phyloP scores from a whole-genome alignment of 768 basidiomycete genomes.

The Galerina sulciceps region DNA sequence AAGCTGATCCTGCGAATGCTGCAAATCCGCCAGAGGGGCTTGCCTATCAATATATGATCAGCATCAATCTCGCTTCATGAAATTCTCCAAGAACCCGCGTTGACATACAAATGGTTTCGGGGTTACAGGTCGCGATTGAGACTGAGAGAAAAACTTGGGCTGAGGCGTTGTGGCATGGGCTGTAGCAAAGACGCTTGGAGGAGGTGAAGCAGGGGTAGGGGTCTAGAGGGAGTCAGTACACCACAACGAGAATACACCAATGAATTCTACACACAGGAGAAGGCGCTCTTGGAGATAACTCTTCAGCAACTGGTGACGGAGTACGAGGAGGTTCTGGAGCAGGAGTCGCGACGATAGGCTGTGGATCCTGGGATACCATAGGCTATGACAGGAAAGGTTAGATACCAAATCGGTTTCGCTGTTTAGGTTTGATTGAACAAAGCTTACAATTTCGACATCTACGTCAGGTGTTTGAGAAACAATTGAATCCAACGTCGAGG shows the following conservation, averaged over 20 bases:
- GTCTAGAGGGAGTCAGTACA: neutral
- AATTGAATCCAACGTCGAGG: constrained; percentile 4
- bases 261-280: constrained; percentile 5
- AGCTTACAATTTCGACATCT: constrained; percentile 15
- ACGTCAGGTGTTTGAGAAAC: constrained; percentile 2
- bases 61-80: neutral
- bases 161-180: neutral
- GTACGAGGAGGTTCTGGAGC: constrained; percentile 26
- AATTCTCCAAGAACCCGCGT: neutral
- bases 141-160: neutral
- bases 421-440: neutral
- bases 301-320: constrained; percentile 23
- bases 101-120: constrained; percentile 17
- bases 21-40: constrained; percentile 31
- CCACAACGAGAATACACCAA: neutral
- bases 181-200: neutral
- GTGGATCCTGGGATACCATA: constrained; percentile 1
- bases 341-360: constrained; percentile 13
- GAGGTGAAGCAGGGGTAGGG: constrained; percentile 4
- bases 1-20: constrained; percentile 35
- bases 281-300: constrained; percentile 1
- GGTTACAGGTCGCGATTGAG: constrained; percentile 6
- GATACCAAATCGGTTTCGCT: neutral
- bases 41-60: constrained; percentile 6
- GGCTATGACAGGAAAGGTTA: constrained; percentile 7